Percentiles rank a stretch among this genome's conserved stretches.
Conservation (phyloP, 768 basidiomycete genomes). For the Russula olivacea region DNA sequence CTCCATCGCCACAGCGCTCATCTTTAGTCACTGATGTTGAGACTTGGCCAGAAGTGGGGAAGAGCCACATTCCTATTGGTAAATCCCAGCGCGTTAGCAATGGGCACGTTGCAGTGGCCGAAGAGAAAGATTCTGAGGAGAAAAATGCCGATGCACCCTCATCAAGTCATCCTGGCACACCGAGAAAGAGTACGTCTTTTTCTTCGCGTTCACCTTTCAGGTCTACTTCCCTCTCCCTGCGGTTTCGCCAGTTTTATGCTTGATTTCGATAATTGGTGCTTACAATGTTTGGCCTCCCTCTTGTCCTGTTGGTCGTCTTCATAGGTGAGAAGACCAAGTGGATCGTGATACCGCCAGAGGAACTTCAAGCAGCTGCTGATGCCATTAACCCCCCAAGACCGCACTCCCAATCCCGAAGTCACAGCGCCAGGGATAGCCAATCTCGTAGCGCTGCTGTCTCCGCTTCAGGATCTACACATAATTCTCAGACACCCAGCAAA, state of each 20-base stretch:
- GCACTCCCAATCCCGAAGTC: slow-evolving; percentile 30
- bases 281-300: slow-evolving; percentile 2
- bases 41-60: slow-evolving; percentile 45
- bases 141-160: slow-evolving; percentile 25
- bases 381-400: slow-evolving; percentile 29
- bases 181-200: slow-evolving; percentile 36
- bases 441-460: slow-evolving; percentile 28
- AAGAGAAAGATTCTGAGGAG: slow-evolving; percentile 26
- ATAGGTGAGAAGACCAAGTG: slow-evolving; percentile 55
- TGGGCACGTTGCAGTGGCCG: slow-evolving; percentile 15
- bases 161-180: slow-evolving; percentile 30
- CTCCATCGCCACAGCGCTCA: slow-evolving; percentile 29
- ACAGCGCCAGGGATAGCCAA: slow-evolving; percentile 26
- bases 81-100: slow-evolving; percentile 19
- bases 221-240: slow-evolving; percentile 1
- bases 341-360: slow-evolving; percentile 51
- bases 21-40: slow-evolving; percentile 34
- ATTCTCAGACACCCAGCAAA: slow-evolving; percentile 37
- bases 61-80: slow-evolving; percentile 22
- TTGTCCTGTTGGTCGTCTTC: slow-evolving; percentile 5
- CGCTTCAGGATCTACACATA: slow-evolving; percentile 31
- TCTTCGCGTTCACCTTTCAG: not conserved
- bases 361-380: slow-evolving; percentile 51
- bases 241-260: slow-evolving; percentile 10
- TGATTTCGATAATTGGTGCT: slow-evolving; percentile 6